Percentiles rank a stretch among this genome's conserved stretches.
phyloP scores from a whole-genome alignment of 148 eudicot species.

The Arbutus unedo region DNA sequence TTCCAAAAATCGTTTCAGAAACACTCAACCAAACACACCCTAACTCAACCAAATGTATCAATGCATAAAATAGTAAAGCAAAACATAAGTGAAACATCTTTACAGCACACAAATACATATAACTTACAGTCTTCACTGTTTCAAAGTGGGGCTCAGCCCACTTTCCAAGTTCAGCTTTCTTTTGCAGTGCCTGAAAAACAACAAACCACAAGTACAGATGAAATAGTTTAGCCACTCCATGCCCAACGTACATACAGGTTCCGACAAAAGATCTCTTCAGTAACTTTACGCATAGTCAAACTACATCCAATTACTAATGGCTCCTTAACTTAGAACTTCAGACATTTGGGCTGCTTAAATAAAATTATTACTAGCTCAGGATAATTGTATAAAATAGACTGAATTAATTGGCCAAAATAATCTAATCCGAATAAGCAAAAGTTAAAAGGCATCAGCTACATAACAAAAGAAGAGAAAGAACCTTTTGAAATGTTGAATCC shows the following conservation, averaged over 20 bases:
- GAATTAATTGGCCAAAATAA: background rate
- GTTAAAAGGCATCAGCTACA: slow-evolving; percentile 3
- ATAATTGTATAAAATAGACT: background rate
- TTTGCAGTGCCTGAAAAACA: slow-evolving; percentile 43
- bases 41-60: background rate
- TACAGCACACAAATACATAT: background rate
- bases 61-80: slow-evolving; percentile 3
- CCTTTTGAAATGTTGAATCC: slow-evolving; percentile 54
- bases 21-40: too few relatives aligned
- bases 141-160: slow-evolving; percentile 61
- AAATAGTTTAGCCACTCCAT: background rate
- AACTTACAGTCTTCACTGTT: slow-evolving; percentile 49
- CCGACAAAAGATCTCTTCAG: background rate
- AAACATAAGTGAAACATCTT: background rate
- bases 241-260: background rate
- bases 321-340: background rate
- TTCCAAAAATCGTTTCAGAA: too few relatives aligned
- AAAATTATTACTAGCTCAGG: background rate
- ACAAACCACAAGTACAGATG: background rate
- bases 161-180: slow-evolving; percentile 40
- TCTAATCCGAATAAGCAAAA: background rate
- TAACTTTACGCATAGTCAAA: background rate
- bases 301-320: background rate
- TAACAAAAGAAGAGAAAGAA: slow-evolving; percentile 16
- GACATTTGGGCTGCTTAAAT: background rate